These are phyloP conservation scores for Colletotrichum tropicale DNA, from an alignment of 2,329 filamentous ascomycete species.

Conservation along the genomic window DNA sequence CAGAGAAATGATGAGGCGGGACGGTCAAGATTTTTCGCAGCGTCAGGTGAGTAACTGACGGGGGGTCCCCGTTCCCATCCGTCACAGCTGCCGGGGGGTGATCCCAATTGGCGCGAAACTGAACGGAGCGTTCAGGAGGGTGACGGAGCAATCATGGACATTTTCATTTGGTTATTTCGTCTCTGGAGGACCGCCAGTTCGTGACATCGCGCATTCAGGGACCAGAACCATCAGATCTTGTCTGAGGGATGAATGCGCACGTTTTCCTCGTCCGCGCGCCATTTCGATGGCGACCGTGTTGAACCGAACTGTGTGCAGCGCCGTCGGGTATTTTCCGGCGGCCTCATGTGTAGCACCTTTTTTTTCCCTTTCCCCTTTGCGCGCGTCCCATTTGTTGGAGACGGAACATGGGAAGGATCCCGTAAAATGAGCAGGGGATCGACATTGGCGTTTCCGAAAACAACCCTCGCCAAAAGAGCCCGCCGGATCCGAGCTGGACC, in stretches of 20 bases:
- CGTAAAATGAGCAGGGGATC: slow-evolving; percentile 1
- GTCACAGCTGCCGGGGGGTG: slow-evolving; percentile 8
- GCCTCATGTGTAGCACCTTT: background rate
- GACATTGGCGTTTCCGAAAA: slow-evolving; percentile 1
- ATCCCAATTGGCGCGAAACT: slow-evolving; percentile 15
- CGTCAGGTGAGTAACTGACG: slow-evolving; percentile 14
- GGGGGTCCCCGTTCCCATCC: background rate
- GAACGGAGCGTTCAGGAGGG: background rate
- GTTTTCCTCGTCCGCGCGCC: background rate
- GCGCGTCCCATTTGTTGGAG: background rate
- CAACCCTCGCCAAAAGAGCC: background rate
- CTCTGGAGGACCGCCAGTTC: background rate
- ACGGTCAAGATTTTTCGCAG: slow-evolving; percentile 19
- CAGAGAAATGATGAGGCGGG: slow-evolving; percentile 19
- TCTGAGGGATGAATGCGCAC: background rate
- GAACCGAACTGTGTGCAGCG: background rate
- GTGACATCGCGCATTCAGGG: background rate
- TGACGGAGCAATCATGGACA: background rate
- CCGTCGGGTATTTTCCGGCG: background rate
- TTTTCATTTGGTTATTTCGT: background rate
- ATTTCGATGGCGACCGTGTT: background rate
- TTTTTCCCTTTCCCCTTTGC: background rate
- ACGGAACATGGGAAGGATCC: background rate
- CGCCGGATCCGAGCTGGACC: slow-evolving; percentile 8
- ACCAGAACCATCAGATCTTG: background rate